Evolutionary conservation across 371 early-diverging fungal genomes (phyloP), one percentile per base, ranked within the genome.

Genomic region (Globomyces sp.): DNA sequence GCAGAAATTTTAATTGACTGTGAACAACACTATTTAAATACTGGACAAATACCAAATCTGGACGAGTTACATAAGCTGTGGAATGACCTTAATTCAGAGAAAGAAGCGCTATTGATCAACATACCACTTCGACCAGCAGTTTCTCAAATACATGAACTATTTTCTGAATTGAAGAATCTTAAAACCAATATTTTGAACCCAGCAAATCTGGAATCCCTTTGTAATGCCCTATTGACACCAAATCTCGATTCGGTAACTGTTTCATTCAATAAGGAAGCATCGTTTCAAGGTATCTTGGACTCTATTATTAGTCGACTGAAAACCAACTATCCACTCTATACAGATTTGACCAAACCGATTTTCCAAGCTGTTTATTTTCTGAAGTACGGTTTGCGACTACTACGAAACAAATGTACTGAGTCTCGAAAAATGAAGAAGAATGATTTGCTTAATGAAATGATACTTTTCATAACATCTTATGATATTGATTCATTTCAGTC

Each of bases 301-400:
- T 85, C 90, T 43, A 89, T 90, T 67, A 81, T 90, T 67, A 85
- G 85, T 49, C 78, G 87, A 24, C 68, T 80, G 61, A 77, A 83
- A 71, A 74, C 85, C 45, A 80, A 84, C 63, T 83, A 78, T 59
- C 84, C 84, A 3, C 63, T 82, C 61, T 93, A 90, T 72, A 76
- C 83, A 24, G 95, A 94, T 74, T 81, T 94, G 13, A 73, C 90
- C 0, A 90, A 89, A 48, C 94, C 94, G 3, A 65, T 90, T 36
- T 72, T 83, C 42, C 76, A 88, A 3, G 86, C 88, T 4, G 76
- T 92, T 0, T 85, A 87, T 65, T 88, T 90, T 65, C 69, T 94
- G 73, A 89, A 90, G 71, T 88, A 86, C 72, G 94, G 93, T 63
- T 58, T 93, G 11, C 82, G 90, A 8, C 70, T 89, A 48, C 66